Evolutionary conservation across 495 filamentous ascomycete species (phyloP).

Genomic region (Aspergillus funiculosus): DNA sequence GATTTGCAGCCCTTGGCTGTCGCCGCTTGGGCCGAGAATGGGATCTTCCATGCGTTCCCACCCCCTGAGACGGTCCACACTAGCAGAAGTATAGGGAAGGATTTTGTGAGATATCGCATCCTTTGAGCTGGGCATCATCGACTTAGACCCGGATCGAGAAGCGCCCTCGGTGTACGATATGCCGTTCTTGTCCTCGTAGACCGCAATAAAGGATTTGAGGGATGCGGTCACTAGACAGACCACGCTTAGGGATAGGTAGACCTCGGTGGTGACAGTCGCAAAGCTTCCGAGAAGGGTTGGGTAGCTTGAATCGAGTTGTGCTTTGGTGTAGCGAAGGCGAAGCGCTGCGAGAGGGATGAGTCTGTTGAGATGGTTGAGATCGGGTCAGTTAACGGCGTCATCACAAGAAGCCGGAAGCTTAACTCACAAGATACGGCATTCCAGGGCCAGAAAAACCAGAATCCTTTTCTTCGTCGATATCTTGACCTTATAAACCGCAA

Average conservation of each 20-base stretch:
- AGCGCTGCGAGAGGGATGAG: constrained; percentile 26
- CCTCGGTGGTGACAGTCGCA: constrained; percentile 22
- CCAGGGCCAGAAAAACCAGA: constrained; percentile 13
- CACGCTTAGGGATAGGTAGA: constrained; percentile 24
- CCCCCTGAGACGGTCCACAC: background rate
- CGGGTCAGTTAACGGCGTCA: background rate
- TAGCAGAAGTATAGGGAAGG: too few species aligned
- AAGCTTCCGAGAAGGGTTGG: constrained; percentile 22
- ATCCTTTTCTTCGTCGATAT: constrained; percentile 17
- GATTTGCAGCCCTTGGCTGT: background rate
- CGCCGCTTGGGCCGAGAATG: background rate
- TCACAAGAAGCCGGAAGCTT: background rate
- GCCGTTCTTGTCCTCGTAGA: constrained; percentile 30
- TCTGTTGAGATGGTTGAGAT: background rate
- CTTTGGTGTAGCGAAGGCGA: constrained; percentile 18
- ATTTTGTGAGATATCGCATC: too few species aligned
- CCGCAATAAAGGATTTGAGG: constrained; percentile 38
- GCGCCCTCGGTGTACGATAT: constrained; percentile 23
- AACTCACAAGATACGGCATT: constrained; percentile 24
- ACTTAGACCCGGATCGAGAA: background rate
- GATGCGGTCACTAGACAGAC: constrained; percentile 24
- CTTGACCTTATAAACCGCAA: constrained; percentile 19
- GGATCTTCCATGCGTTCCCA: background rate
- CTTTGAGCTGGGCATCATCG: background rate
- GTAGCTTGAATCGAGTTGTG: constrained; percentile 17